Percentiles rank a stretch among this genome's conserved stretches.
Conservation (phyloP, 1,284 basidiomycete species). For the Puccinia sorghi region DNA sequence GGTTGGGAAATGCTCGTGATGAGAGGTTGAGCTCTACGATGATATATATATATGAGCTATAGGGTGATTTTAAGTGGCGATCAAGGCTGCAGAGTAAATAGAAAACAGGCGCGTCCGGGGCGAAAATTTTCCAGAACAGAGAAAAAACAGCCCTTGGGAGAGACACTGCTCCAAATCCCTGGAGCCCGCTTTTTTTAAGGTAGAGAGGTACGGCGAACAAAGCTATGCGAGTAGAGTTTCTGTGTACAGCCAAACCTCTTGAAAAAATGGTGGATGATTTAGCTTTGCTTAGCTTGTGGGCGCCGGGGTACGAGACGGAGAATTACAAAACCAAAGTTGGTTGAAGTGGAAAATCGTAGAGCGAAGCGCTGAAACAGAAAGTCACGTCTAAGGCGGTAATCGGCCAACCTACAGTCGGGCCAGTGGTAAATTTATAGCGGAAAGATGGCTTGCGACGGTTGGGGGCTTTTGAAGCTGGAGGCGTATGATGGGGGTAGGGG, state of each 20-base stretch:
- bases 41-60: constrained; percentile 23
- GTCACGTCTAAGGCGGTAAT: neutral
- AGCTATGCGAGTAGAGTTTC: constrained; percentile 24
- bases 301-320: constrained; percentile 38
- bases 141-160: constrained; percentile 9
- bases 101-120: constrained; percentile 6
- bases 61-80: too few species aligned
- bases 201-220: constrained; percentile 5
- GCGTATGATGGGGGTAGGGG: constrained; percentile 19
- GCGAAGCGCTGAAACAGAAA: constrained; percentile 20
- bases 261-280: constrained; percentile 2
- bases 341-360: constrained; percentile 16
- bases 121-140: constrained; percentile 17
- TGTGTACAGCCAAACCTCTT: constrained; percentile 8
- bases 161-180: neutral
- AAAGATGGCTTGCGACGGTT: constrained; percentile 21
- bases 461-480: constrained; percentile 18
- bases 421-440: constrained; percentile 38
- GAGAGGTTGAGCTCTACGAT: neutral
- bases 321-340: constrained; percentile 3
- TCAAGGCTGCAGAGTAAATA: neutral
- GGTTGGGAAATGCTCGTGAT: constrained; percentile 32
- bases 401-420: constrained; percentile 35
- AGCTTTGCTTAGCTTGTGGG: constrained; percentile 26
- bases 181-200: neutral